Base-by-base conservation (phyloP, 2,329 filamentous ascomycete genomes). In the Furcasterigmium sp. region DNA sequence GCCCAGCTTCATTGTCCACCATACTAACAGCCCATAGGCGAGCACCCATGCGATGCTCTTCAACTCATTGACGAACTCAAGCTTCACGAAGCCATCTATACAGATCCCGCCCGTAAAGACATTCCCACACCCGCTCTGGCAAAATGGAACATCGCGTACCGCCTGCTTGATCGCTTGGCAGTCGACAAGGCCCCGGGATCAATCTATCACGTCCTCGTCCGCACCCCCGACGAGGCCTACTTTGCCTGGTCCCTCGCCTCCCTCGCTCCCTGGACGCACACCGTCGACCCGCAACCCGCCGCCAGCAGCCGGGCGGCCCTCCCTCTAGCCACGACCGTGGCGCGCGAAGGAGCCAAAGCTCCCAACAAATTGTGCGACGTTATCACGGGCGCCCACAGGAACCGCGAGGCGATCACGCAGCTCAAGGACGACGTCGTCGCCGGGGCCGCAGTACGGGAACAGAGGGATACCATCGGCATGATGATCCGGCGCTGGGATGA, bases 201-300 rank as follows among this genome's bases (percentile, higher is more conserved):
- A 14, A 66, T 78, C 50, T 70, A 75, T 45, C 53, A 69, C 21
- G 56, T 72, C 2, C 71, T 94, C 2, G 63, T 90, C 9, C 73
- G 72, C 13, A 78, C 80, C 41, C 65, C 77, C 0, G 80, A 87
- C 40, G 84, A 84, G 15, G 59, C 64, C n/a, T 91, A 86, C 59
- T 69, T 84, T 36, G 78, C 84, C 7, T 96, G 91, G 90, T 69
- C 86, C 15, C 72, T 94, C 17, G 80, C 83, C 3, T 82, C 88
- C 5, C 62, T 94, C 19, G 75, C 80, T 13, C 91, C 91, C 0
- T 96, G 88, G 82, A 58, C 80, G 68, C 57, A 69, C 67, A 51
- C 74, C 8, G 45, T 66, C 49, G 58, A 66, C 49, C 54, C 72
- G 57, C 56, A 37, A 47, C 64, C 61, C 8, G 57, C 60, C 15